Evolutionary conservation across 257 asterid genomes (phyloP).

Genomic region (Solanum infundibuliforme): DNA sequence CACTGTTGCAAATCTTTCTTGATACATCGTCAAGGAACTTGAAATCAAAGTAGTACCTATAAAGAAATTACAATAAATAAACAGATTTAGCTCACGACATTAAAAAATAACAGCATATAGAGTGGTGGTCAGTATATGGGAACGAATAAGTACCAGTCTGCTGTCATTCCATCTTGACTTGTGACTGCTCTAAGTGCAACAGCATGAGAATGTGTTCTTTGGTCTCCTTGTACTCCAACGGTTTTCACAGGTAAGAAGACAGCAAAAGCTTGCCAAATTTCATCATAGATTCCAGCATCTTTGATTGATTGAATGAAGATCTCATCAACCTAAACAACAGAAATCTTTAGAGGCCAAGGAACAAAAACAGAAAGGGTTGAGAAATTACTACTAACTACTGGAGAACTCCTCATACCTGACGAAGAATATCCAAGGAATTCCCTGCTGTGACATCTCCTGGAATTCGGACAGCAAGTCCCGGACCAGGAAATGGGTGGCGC

Average conservation of each 20-base stretch:
- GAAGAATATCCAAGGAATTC: conserved; percentile 67
- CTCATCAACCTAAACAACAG: conserved; percentile 68
- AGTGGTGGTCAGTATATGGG: background rate
- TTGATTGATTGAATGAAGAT: conserved; percentile 83
- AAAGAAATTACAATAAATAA: background rate
- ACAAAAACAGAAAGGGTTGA: background rate
- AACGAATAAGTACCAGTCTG: conserved; percentile 58
- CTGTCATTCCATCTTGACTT: conserved; percentile 99
- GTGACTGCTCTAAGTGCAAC: conserved; percentile 93
- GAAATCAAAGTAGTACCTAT: conserved; percentile 80
- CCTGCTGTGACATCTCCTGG: conserved; percentile 88
- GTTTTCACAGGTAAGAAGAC: conserved; percentile 84
- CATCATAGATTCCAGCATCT: conserved; percentile 86
- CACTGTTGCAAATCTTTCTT: conserved; percentile 85
- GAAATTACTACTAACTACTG: background rate
- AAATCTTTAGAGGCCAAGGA: background rate
- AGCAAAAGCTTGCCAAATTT: conserved; percentile 98
- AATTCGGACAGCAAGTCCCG: conserved; percentile 87
- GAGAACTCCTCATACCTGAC: conserved; percentile 40
- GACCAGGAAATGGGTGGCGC: conserved; percentile 97
- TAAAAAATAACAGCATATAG: background rate
- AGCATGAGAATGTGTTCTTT: conserved; percentile 87
- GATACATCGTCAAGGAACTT: conserved; percentile 79
- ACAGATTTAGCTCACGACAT: background rate
- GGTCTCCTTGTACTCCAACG: conserved; percentile 99